Conservation (phyloP, 345 rosid species). For the Boechera divaricarpa region DNA sequence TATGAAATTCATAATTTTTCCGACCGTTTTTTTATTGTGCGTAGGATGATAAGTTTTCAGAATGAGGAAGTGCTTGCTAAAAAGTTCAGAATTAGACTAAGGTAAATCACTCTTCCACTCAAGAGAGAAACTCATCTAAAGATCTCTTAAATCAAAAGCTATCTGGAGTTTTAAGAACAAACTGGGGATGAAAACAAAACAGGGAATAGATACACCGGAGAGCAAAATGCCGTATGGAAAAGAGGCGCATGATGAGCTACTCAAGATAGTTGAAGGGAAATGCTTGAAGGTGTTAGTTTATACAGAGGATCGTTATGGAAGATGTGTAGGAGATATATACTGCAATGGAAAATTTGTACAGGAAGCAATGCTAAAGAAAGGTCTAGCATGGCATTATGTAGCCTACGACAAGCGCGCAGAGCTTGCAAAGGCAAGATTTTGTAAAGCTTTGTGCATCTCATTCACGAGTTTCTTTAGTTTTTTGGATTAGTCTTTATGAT, state of each 20-base stretch:
- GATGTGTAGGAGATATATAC: slow-evolving; percentile 74
- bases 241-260: slow-evolving; percentile 70
- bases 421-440: slow-evolving; percentile 57
- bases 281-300: slow-evolving; percentile 67
- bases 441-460: background rate
- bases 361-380: slow-evolving; percentile 85
- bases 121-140: background rate
- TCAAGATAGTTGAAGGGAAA: slow-evolving; percentile 69
- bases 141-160: slow-evolving; percentile 3
- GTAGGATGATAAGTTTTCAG: slow-evolving; percentile 40
- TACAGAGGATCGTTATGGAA: slow-evolving; percentile 67
- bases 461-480: slow-evolving; percentile 5
- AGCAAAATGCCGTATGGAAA: slow-evolving; percentile 75
- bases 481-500: slow-evolving; percentile 1
- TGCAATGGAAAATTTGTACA: slow-evolving; percentile 63
- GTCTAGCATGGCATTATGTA: slow-evolving; percentile 84
- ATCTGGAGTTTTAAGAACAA: slow-evolving; percentile 8
- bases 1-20: background rate
- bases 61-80: slow-evolving; percentile 69
- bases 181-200: slow-evolving; percentile 27
- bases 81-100: slow-evolving; percentile 75
- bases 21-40: slow-evolving; percentile 5
- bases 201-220: slow-evolving; percentile 97
- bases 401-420: slow-evolving; percentile 67
- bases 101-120: slow-evolving; percentile 49